Evolutionary conservation across 805 yeast genomes (phyloP), one percentile per base, ranked within the genome.

Genomic region (Kluyveromyces siamensis): DNA sequence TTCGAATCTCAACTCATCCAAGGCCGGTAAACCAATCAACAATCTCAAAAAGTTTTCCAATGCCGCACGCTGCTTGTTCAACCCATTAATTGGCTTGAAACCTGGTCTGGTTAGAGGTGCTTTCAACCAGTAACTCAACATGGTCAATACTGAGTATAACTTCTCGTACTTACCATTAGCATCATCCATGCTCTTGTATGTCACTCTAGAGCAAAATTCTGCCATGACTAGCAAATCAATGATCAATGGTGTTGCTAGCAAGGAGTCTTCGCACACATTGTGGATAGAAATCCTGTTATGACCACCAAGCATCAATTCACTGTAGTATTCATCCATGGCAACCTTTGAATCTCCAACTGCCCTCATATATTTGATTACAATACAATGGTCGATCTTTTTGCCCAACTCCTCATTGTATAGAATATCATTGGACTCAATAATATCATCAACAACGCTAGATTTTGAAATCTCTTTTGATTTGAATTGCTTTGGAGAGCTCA

Each of bases 291-390:
- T 85, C 65, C 93, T 84, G 74, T 90, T 91, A 72, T 90, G 96
- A 41, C 98, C 98, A 52, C 98, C 98, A 60, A 90, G 77, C 97
- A 90, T 91, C 65, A 90, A 81, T 71, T 90, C 97, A 49, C 95
- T 84, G 73, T 91, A 88, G 73, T 90, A 90, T 72, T 91, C 97
- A 69, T 90, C 98, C 97, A 90, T 91, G 47, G 98, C 98, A 55
- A 90, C 96, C 74, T 90, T 90, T 55, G 93, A 83, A 70, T 90
- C 98, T 37, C 96, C 96, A 44, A 90, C 97, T 8, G 97, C 96
- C 49, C 87, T 85, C 65, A 91, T 72, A 69, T 90, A 89, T 72
- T 90, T 90, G 74, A 90, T 90, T 52, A 90, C 97, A 67, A 90
- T 90, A 71, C 95, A 85, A 69, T 90, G 98, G 63, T 90, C 97